Base-by-base conservation (phyloP, 1,284 basidiomycete genomes). In the Melampsora larici-populina region DNA sequence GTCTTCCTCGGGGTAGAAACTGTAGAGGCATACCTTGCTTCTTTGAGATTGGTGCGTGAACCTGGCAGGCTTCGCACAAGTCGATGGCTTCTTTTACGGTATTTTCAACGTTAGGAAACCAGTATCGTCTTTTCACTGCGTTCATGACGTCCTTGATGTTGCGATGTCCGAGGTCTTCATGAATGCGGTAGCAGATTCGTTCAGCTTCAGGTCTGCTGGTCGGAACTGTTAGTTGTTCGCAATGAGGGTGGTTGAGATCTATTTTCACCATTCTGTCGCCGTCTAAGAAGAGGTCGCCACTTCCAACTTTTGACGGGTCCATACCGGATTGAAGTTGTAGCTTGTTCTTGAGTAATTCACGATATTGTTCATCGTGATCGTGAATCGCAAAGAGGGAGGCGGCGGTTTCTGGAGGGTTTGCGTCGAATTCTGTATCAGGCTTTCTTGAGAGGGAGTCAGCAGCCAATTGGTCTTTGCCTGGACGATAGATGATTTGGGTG, bases 1-100 rank as follows among this genome's bases (percentile, higher is more conserved):
- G 70, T 21, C 40, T 43, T 24, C 58, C 58, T 9, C 36, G 33
- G 11, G 24, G 13, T 1, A 71, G 43, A 4, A 62, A 18, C 26
- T 71, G 70, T 13, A 71, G 3, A 9, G 55, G 70, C 31, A 71
- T 58, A n/a, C 55, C n/a, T n/a, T 24, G 55, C n/a, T 58, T 6
- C 8, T 60, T 24, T 11, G 70, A 43, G 3, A 33, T 31, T 1
- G 5, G 1, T 9, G 9, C 13, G 15, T 40, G 62, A n/a, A 62
- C 36, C 24, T 71, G 70, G 46, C 70, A 71, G 7, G 55, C 17
- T 4, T 40, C 43, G 55, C 70, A 71, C 1, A 36, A 29, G 13
- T 18, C 15, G 0, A 71, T 2, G 1, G 62, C 55, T 0, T 60
- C 24, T 13, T 46, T 26, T 31, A 62, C 36, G 1, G 62, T n/a